phyloP scores from a whole-genome alignment of 2,329 filamentous ascomycete genomes.

The Xylaria arbuscula region DNA sequence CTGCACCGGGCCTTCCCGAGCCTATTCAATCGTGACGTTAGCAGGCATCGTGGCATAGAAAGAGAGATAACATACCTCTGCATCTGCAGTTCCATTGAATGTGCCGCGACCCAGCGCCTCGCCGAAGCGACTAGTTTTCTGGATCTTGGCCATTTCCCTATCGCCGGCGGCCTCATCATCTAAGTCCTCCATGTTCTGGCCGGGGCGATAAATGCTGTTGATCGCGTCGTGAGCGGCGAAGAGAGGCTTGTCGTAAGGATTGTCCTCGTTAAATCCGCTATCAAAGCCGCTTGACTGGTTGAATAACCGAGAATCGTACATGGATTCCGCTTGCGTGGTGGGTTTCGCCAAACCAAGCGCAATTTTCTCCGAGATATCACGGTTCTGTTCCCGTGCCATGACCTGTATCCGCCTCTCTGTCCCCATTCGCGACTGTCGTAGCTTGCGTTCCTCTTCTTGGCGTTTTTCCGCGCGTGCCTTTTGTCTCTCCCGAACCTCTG shows the following conservation, averaged over 20 bases:
- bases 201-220: slow-evolving; percentile 90
- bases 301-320: slow-evolving; percentile 97
- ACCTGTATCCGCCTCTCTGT: slow-evolving; percentile 90
- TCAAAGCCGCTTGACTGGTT: slow-evolving; percentile 94
- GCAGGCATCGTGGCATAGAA: slow-evolving; percentile 38
- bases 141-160: slow-evolving; percentile 86
- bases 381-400: slow-evolving; percentile 93
- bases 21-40: slow-evolving; percentile 58
- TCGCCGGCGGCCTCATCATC: slow-evolving; percentile 84
- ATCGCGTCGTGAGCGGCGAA: slow-evolving; percentile 97
- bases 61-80: slow-evolving; percentile 69
- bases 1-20: slow-evolving; percentile 89
- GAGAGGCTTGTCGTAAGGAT: slow-evolving; percentile 95
- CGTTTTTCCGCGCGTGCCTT: slow-evolving; percentile 80
- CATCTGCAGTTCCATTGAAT: slow-evolving; percentile 87
- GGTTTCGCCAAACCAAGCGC: slow-evolving; percentile 94
- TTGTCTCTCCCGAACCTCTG: slow-evolving; percentile 79
- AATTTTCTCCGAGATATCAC: slow-evolving; percentile 97
- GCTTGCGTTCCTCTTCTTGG: slow-evolving; percentile 86
- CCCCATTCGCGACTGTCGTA: slow-evolving; percentile 95
- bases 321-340: slow-evolving; percentile 88
- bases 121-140: slow-evolving; percentile 82
- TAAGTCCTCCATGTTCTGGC: slow-evolving; percentile 77
- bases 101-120: slow-evolving; percentile 90
- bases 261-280: slow-evolving; percentile 95